These are phyloP conservation scores for Coemansia sp. DNA, from an alignment of 192 early-diverging fungal species.

Conservation along the genomic window DNA sequence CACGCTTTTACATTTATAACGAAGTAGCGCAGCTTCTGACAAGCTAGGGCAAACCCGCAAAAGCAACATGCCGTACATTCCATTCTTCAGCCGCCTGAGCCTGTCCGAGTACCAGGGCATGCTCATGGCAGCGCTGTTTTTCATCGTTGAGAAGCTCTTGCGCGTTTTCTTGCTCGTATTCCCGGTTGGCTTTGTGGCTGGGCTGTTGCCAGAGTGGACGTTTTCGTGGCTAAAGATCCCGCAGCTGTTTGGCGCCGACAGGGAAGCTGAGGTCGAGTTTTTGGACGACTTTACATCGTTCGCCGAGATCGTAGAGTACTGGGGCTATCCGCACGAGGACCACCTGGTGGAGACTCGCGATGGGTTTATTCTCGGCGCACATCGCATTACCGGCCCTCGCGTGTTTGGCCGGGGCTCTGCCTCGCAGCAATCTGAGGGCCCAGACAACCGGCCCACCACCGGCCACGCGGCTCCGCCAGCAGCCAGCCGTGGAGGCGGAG, in stretches of 20 bases:
- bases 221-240: conserved; percentile 39
- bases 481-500: background rate
- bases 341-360: conserved; percentile 87
- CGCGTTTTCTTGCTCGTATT: conserved; percentile 70
- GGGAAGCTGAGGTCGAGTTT: conserved; percentile 38
- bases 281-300: conserved; percentile 57
- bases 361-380: conserved; percentile 82
- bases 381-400: conserved; percentile 69
- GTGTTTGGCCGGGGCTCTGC: conserved; percentile 17
- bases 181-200: conserved; percentile 58
- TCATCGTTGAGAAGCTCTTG: conserved; percentile 71
- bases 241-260: conserved; percentile 31
- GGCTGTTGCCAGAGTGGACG: conserved; percentile 47
- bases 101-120: conserved; percentile 66
- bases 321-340: conserved; percentile 84
- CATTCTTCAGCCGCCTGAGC: conserved; percentile 65
- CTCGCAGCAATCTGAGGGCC: conserved; percentile 3
- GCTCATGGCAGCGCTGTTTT: conserved; percentile 63
- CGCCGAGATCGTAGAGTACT: conserved; percentile 56
- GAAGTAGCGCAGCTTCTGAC: too few species aligned
- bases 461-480: background rate
- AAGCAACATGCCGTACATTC: conserved; percentile 58
- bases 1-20: too few species aligned
- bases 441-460: background rate
- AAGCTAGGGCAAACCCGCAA: background rate